Evolutionary conservation across 2,329 filamentous ascomycete genomes (phyloP).

Genomic region (Metarhizium rileyi): DNA sequence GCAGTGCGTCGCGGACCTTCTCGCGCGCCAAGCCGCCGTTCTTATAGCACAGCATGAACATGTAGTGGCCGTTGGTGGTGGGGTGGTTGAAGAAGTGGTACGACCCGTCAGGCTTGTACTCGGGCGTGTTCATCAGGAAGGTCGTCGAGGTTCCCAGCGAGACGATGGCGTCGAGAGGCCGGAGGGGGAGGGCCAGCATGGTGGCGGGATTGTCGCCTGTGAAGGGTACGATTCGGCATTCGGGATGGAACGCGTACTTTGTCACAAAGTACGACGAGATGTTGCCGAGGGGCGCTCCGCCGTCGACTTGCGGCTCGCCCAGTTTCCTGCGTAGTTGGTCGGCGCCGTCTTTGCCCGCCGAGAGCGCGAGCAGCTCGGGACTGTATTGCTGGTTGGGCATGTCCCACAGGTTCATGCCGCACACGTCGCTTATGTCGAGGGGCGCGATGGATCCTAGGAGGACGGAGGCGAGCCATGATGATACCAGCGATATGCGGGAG

Average conservation of each 20-base stretch:
- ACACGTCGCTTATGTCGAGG: conserved; percentile 88
- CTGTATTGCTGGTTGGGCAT: conserved; percentile 66
- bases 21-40: conserved; percentile 93
- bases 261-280: conserved; percentile 71
- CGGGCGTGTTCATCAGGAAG: conserved; percentile 93
- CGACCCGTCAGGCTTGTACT: conserved; percentile 77
- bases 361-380: conserved; percentile 63
- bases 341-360: conserved; percentile 54
- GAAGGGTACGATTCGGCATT: conserved; percentile 73
- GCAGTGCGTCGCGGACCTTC: conserved; percentile 73
- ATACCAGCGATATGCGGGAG: conserved; percentile 81
- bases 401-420: conserved; percentile 96
- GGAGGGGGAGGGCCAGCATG: conserved; percentile 80
- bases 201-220: conserved; percentile 96
- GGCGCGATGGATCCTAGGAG: conserved; percentile 80
- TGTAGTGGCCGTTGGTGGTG: conserved; percentile 80
- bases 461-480: conserved; percentile 86
- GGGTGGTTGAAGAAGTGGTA: conserved; percentile 99
- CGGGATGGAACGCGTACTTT: conserved; percentile 65
- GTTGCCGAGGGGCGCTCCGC: conserved; percentile 65
- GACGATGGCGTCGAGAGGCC: conserved; percentile 85
- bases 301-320: conserved; percentile 69
- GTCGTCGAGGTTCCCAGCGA: conserved; percentile 92
- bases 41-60: conserved; percentile 99
- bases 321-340: conserved; percentile 65